Percentiles rank a stretch among this genome's conserved stretches.
Conservation (phyloP, 345 rosid species). For the Pelargonium nanum region DNA sequence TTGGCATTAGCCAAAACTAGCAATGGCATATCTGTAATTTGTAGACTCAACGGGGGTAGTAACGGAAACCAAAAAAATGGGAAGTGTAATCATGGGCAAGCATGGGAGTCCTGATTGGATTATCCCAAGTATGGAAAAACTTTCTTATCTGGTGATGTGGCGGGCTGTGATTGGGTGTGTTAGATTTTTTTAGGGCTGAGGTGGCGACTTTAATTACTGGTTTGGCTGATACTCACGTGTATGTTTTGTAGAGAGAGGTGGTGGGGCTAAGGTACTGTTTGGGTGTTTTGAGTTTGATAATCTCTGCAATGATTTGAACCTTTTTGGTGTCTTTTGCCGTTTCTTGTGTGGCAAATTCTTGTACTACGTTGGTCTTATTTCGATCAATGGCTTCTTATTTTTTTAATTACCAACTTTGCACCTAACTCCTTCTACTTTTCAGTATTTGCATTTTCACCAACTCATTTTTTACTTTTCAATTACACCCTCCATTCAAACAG, state of each 20-base stretch:
- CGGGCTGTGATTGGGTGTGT: constrained; percentile 10
- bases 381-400: constrained; percentile 38
- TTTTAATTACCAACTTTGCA: too few relatives aligned
- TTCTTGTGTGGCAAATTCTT: constrained; percentile 38
- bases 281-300: constrained; percentile 8
- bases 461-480: not conserved
- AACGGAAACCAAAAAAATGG: not conserved
- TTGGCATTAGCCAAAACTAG: not conserved
- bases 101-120: constrained; percentile 10
- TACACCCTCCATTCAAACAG: not conserved
- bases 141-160: constrained; percentile 34
- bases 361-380: constrained; percentile 48
- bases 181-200: constrained; percentile 30
- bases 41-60: constrained; percentile 6
- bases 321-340: constrained; percentile 46
- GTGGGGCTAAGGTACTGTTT: too few relatives aligned
- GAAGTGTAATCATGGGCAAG: constrained; percentile 20
- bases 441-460: too few relatives aligned
- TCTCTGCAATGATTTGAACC: constrained; percentile 32
- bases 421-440: not conserved
- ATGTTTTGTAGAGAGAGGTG: constrained; percentile 5
- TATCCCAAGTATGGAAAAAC: constrained; percentile 9
- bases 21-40: not conserved
- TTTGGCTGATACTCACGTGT: constrained; percentile 17
- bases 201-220: constrained; percentile 21